Evolutionary conservation across 2,329 filamentous ascomycete genomes (phyloP).

Genomic region (Nemania serpens): DNA sequence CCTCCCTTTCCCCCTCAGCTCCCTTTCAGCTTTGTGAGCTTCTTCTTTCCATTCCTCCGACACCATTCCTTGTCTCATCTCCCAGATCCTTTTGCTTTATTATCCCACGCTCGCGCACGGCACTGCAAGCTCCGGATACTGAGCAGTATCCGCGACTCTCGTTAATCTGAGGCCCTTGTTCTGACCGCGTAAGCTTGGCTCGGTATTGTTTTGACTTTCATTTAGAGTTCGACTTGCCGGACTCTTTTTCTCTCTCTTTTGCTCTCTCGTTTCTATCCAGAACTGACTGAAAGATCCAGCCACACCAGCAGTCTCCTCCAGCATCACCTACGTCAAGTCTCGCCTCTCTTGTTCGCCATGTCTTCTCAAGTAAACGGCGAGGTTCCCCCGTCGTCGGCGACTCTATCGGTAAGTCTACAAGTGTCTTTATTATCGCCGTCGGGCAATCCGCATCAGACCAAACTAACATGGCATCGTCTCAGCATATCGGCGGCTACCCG

Average conservation of each 20-base stretch:
- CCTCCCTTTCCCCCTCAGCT: neutral
- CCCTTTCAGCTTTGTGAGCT: conserved; percentile 5
- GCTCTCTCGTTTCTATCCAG: neutral
- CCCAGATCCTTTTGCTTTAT: too few species aligned
- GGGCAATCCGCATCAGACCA: neutral
- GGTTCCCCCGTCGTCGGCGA: conserved; percentile 40
- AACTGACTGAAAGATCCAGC: conserved; percentile 14
- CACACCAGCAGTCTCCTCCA: neutral
- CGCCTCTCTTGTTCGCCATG: conserved; percentile 31
- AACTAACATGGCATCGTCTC: conserved; percentile 2
- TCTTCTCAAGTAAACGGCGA: conserved; percentile 43
- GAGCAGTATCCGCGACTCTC: neutral
- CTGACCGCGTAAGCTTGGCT: conserved; percentile 21
- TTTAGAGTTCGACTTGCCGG: conserved; percentile 11
- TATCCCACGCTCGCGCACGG: too few species aligned
- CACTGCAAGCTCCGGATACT: too few species aligned
- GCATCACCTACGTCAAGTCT: conserved; percentile 10
- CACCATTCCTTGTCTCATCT: neutral
- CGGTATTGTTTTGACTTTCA: conserved; percentile 4
- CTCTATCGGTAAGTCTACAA: conserved; percentile 39
- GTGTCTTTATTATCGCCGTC: neutral
- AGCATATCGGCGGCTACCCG: conserved; percentile 88
- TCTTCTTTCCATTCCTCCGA: conserved; percentile 4
- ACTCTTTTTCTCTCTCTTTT: too few species aligned
- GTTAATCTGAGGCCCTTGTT: neutral